These are phyloP conservation scores for Alopecurus myosuroides DNA, from an alignment of 176 grass and related monocot species.

Conservation along the genomic window DNA sequence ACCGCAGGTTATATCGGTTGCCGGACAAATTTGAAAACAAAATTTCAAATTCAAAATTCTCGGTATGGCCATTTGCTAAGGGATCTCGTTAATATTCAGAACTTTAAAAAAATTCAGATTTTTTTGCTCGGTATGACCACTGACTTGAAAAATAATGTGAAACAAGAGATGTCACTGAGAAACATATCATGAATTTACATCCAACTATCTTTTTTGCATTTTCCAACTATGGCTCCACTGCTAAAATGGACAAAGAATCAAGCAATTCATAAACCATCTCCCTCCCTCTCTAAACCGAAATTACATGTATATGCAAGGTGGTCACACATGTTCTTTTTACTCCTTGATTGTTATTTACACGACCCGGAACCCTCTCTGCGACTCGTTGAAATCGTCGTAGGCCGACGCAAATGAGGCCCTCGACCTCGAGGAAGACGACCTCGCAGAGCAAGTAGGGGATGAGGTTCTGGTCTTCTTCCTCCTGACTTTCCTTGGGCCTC, in stretches of 20 bases:
- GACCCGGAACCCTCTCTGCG: slow-evolving; percentile 36
- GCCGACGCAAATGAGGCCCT: slow-evolving; percentile 66
- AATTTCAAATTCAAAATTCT: too few relatives aligned
- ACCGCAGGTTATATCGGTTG: too few relatives aligned
- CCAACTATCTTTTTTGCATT: neutral
- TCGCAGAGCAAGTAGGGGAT: slow-evolving; percentile 51
- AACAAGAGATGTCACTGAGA: neutral
- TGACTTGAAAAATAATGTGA: neutral
- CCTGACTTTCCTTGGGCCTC: slow-evolving; percentile 49
- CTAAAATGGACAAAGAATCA: slow-evolving; percentile 22
- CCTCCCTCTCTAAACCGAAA: slow-evolving; percentile 39
- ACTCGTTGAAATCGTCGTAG: slow-evolving; percentile 49
- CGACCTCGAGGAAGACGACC: slow-evolving; percentile 74
- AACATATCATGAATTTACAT: slow-evolving; percentile 16
- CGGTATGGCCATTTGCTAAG: too few relatives aligned
- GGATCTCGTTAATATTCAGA: too few relatives aligned
- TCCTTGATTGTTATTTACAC: slow-evolving; percentile 7
- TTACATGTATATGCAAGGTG: slow-evolving; percentile 22
- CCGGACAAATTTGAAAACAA: too few relatives aligned
- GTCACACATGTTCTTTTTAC: neutral
- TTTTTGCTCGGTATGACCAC: too few relatives aligned
- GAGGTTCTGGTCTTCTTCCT: slow-evolving; percentile 49
- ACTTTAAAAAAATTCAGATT: too few relatives aligned
- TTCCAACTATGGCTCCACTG: slow-evolving; percentile 24
- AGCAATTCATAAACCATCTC: slow-evolving; percentile 27